A percentile compares a stretch with the other conserved stretches of the same genome.
Evolutionary conservation across 23 red algal species (phyloP).

Genomic region (Cyanidioschyzon merolae): DNA sequence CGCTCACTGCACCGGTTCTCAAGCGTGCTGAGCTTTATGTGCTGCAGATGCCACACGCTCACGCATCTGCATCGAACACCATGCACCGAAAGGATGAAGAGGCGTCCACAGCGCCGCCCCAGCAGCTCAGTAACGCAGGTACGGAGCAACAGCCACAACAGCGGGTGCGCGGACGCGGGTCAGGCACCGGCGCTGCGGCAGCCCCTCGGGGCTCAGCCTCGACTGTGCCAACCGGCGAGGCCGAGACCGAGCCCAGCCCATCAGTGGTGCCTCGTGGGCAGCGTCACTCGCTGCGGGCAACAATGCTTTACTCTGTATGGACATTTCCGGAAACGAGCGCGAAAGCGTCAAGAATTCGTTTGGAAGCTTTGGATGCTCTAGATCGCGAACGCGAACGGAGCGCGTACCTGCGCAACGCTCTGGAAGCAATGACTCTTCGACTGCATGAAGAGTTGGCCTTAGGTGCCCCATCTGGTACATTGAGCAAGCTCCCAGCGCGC

Average conservation of each 20-base stretch:
- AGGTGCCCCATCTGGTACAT: constrained; percentile 37
- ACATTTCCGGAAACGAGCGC: constrained; percentile 38
- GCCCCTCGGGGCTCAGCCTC: too few relatives aligned
- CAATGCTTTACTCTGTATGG: too few relatives aligned
- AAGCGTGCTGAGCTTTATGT: constrained; percentile 33
- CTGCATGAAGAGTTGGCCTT: constrained; percentile 34
- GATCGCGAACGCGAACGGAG: constrained; percentile 53
- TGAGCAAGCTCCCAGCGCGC: constrained; percentile 10
- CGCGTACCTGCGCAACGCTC: constrained; percentile 62
- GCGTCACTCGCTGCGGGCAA: too few relatives aligned
- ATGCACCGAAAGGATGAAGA: constrained; percentile 43
- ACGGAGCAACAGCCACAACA: too few relatives aligned
- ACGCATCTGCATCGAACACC: constrained; percentile 10
- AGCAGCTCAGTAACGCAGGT: too few relatives aligned
- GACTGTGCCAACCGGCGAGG: too few relatives aligned
- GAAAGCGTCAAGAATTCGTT: constrained; percentile 17
- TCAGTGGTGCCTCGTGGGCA: too few relatives aligned
- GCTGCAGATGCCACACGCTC: not conserved
- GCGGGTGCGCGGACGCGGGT: too few relatives aligned
- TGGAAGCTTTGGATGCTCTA: constrained; percentile 44
- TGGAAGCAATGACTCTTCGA: constrained; percentile 69
- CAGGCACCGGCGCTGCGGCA: too few relatives aligned
- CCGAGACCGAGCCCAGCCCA: too few relatives aligned
- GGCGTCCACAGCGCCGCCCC: too few relatives aligned
- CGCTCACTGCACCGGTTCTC: constrained; percentile 36